Percentiles rank a stretch among this genome's conserved stretches.
These are phyloP conservation scores for Mrakia blollopis DNA, from an alignment of 768 basidiomycete genomes.

Conservation along the genomic window DNA sequence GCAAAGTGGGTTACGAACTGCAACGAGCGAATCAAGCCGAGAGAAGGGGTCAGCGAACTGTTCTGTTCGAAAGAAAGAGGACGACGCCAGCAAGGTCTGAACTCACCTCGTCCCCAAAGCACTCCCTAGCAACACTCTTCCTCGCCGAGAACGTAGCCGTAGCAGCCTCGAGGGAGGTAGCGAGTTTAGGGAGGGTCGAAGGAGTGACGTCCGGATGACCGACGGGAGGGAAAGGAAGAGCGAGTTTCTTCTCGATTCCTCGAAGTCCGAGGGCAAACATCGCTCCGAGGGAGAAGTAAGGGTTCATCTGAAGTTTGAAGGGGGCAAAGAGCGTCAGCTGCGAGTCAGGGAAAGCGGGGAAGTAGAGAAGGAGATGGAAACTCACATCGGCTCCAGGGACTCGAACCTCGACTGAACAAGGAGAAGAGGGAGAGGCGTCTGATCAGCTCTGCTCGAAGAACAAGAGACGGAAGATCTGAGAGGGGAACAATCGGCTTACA, in stretches of 20 bases:
- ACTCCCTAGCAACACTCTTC: conserved; percentile 75
- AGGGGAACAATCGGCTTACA: conserved; percentile 34
- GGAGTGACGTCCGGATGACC: conserved; percentile 40
- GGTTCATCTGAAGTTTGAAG: conserved; percentile 53
- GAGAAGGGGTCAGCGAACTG: too few species aligned
- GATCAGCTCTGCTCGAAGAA: too few species aligned
- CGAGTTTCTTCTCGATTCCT: conserved; percentile 73
- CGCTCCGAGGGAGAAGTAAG: conserved; percentile 79
- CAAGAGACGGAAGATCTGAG: not conserved
- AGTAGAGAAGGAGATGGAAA: not conserved
- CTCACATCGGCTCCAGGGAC: conserved; percentile 92
- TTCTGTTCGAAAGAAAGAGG: too few species aligned
- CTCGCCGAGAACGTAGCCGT: conserved; percentile 71
- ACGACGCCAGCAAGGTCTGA: too few species aligned
- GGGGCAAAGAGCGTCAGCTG: too few species aligned
- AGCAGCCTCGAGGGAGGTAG: conserved; percentile 71
- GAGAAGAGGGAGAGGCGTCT: too few species aligned
- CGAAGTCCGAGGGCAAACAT: conserved; percentile 81
- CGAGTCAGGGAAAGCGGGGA: not conserved
- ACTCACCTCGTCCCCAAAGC: conserved; percentile 63
- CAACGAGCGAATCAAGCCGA: too few species aligned
- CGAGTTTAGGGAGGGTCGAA: conserved; percentile 65
- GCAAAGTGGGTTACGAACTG: conserved; percentile 87
- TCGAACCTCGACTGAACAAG: conserved; percentile 67
- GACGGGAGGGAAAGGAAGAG: conserved; percentile 67